These are phyloP conservation scores for Puccinia hordei DNA, from an alignment of 1,284 basidiomycete species.

Conservation along the genomic window DNA sequence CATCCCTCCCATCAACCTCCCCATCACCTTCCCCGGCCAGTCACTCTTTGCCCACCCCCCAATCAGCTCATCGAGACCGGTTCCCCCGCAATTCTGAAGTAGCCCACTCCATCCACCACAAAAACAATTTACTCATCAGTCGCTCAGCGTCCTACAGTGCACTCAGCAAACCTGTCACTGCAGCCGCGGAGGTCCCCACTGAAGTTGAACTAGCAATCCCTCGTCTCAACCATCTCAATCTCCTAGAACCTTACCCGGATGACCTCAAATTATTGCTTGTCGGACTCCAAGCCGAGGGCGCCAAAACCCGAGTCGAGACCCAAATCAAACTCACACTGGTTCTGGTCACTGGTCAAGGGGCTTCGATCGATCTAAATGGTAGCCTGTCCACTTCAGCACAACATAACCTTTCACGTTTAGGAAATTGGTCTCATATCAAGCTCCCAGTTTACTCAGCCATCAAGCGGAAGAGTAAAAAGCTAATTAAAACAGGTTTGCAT, in stretches of 20 bases:
- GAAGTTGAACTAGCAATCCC: constrained; percentile 37
- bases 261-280: constrained; percentile 66
- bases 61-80: constrained; percentile 13
- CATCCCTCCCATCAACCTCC: constrained; percentile 17
- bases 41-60: constrained; percentile 20
- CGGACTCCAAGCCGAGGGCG: constrained; percentile 76
- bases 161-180: constrained; percentile 3
- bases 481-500: constrained; percentile 46
- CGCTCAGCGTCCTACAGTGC: constrained; percentile 24
- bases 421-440: constrained; percentile 51
- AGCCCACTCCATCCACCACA: neutral
- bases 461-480: constrained; percentile 50
- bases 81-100: neutral
- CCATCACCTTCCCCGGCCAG: constrained; percentile 21
- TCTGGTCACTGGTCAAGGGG: constrained; percentile 25
- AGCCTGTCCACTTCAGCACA: constrained; percentile 8
- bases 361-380: constrained; percentile 30
- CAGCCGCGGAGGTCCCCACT: constrained; percentile 28
- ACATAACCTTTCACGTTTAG: constrained; percentile 27
- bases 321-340: constrained; percentile 76
- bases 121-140: constrained; percentile 8
- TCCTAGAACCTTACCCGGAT: constrained; percentile 18
- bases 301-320: constrained; percentile 92
- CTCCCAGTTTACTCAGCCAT: constrained; percentile 49
- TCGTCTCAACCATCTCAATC: constrained; percentile 13